These are phyloP conservation scores for Heritiera fomes DNA, from an alignment of 345 rosid genomes.

Conservation along the genomic window DNA sequence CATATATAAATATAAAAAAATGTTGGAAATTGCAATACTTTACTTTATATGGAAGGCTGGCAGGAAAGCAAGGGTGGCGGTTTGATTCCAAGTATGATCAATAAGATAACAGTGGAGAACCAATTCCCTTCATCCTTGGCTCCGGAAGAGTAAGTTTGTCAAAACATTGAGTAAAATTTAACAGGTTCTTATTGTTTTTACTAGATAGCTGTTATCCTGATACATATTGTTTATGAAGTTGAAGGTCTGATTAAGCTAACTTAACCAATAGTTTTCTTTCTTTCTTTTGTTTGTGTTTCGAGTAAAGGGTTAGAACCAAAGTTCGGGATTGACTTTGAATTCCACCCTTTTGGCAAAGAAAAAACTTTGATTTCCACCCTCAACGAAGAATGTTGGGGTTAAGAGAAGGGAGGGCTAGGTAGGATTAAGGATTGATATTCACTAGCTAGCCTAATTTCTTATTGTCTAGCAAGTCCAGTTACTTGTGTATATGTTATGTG, in stretches of 20 bases:
- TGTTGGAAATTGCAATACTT: constrained; percentile 60
- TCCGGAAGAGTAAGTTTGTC: constrained; percentile 52
- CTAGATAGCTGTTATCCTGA: not conserved
- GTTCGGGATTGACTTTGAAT: no score
- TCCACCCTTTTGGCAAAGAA: no score
- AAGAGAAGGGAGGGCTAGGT: not conserved
- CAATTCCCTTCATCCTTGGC: constrained; percentile 73
- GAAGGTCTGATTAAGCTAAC: no score
- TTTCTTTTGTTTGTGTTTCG: no score
- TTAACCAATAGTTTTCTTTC: no score
- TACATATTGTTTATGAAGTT: no score
- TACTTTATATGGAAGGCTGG: constrained; percentile 69
- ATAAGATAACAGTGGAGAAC: constrained; percentile 64
- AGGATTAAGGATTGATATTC: not conserved
- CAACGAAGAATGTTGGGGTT: not conserved
- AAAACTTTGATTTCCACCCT: not conserved
- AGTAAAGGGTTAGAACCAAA: no score
- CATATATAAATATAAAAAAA: no score
- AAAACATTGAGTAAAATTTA: not conserved
- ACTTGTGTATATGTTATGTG: not conserved
- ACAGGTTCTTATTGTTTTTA: not conserved
- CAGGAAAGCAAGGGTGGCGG: constrained; percentile 89
- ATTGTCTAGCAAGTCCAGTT: not conserved
- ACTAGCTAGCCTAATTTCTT: not conserved
- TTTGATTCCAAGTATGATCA: constrained; percentile 87